Conservation (phyloP, 208 protist species). For the Paratrypanosoma confusum region DNA sequence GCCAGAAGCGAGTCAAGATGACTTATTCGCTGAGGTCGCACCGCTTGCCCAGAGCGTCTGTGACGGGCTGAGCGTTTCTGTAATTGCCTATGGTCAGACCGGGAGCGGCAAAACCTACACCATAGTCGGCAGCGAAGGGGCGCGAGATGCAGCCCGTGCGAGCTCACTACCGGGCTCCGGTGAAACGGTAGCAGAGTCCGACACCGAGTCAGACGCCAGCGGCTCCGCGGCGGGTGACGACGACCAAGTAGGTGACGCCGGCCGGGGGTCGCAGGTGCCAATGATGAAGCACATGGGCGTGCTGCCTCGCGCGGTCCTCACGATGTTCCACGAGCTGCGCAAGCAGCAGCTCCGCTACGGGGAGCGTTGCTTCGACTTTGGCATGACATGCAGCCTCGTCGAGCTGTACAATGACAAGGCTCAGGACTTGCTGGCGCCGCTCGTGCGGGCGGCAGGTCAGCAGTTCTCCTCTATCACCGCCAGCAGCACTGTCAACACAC, state of each 20-base stretch:
- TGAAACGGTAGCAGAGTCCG: too few relatives aligned
- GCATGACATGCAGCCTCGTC: slow-evolving; percentile 32
- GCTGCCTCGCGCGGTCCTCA: slow-evolving; percentile 10
- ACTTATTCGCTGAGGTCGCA: slow-evolving; percentile 20
- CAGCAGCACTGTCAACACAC: slow-evolving; percentile 2
- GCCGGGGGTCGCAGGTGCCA: too few relatives aligned
- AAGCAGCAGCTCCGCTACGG: slow-evolving; percentile 3
- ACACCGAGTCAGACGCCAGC: too few relatives aligned
- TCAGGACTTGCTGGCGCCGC: slow-evolving; percentile 26
- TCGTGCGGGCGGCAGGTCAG: neutral
- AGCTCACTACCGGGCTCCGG: too few relatives aligned
- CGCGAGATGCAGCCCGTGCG: too few relatives aligned
- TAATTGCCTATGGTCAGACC: slow-evolving; percentile 55
- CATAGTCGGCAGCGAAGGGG: slow-evolving; percentile 24
- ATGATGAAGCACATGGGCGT: slow-evolving; percentile 10
- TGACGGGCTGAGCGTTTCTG: slow-evolving; percentile 32
- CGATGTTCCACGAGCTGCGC: slow-evolving; percentile 9
- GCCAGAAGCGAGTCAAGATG: slow-evolving; percentile 10
- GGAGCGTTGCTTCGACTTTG: slow-evolving; percentile 4
- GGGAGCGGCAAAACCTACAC: slow-evolving; percentile 66
- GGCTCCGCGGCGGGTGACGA: too few relatives aligned
- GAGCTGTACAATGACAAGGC: slow-evolving; percentile 59
- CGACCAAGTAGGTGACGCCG: too few relatives aligned
- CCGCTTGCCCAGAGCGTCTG: slow-evolving; percentile 32
- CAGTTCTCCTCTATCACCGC: slow-evolving; percentile 2